Percentiles rank a stretch among this genome's conserved stretches.
phyloP scores from a whole-genome alignment of 2,329 filamentous ascomycete species.

The Arthroderma sp. region DNA sequence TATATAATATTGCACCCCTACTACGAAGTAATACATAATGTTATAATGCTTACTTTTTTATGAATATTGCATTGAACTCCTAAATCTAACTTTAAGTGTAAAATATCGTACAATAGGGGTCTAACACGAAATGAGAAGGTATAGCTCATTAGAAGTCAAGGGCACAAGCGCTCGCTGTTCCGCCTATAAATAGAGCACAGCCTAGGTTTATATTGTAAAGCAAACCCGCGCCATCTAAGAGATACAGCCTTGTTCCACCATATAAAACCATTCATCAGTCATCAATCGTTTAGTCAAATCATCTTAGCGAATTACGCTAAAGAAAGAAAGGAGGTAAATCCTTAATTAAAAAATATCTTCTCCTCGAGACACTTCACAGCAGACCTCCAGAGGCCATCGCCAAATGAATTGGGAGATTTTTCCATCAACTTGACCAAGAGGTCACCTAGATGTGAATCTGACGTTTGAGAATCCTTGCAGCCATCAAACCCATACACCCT shows the following conservation, averaged over 20 bases:
- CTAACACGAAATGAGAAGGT: not conserved
- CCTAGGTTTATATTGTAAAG: not conserved
- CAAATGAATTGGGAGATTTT: constrained; percentile 18
- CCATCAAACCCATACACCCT: constrained; percentile 32
- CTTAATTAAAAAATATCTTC: constrained; percentile 21
- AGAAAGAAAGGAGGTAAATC: not conserved
- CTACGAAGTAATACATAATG: too few relatives aligned
- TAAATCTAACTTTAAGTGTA: too few relatives aligned
- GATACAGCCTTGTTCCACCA: not conserved
- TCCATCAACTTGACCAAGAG: constrained; percentile 20
- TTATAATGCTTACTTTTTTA: too few relatives aligned
- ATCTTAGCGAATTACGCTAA: not conserved
- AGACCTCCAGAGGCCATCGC: constrained; percentile 30
- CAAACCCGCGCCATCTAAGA: not conserved
- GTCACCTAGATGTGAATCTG: constrained; percentile 27
- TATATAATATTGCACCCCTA: too few relatives aligned
- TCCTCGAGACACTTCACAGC: constrained; percentile 28
- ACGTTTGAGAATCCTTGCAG: constrained; percentile 18
- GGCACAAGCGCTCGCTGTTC: not conserved
- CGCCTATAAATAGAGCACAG: not conserved
- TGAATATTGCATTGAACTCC: too few relatives aligned
- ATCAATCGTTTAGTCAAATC: not conserved
- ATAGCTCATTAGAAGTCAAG: not conserved
- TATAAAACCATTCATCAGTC: not conserved
- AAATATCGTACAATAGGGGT: too few relatives aligned